Evolutionary conservation across 495 filamentous ascomycete genomes (phyloP).

Genomic region (Ramalina peruviana): DNA sequence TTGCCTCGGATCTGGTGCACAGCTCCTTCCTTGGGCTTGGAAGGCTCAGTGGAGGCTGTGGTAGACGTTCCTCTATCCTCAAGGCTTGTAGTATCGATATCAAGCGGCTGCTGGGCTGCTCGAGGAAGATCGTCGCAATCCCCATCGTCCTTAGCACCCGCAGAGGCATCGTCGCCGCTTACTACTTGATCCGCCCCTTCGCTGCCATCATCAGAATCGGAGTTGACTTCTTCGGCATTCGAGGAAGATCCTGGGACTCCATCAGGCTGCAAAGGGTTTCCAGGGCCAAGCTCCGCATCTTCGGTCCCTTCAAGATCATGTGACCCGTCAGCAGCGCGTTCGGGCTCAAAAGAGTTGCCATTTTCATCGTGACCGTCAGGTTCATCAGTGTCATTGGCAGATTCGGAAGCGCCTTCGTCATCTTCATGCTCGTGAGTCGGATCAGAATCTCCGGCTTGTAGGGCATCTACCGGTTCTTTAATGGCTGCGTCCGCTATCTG

Average conservation of each 20-base stretch:
- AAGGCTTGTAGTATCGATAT: background rate
- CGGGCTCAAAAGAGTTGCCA: constrained; percentile 10
- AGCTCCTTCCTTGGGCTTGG: background rate
- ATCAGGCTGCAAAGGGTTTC: background rate
- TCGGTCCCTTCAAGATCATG: constrained; percentile 19
- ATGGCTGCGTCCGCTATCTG: background rate
- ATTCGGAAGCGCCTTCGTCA: constrained; percentile 19
- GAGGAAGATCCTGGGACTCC: background rate
- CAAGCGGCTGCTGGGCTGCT: background rate
- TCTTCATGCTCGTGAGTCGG: constrained; percentile 20
- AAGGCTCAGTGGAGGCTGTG: background rate
- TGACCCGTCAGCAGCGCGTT: constrained; percentile 18
- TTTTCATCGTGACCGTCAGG: constrained; percentile 18
- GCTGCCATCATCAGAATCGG: background rate
- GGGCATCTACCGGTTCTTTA: background rate
- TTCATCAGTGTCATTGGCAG: constrained; percentile 16
- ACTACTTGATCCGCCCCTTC: background rate
- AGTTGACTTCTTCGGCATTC: background rate
- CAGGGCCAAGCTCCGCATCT: constrained; percentile 1
- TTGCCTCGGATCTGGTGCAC: constrained; percentile 50
- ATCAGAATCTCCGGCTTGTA: constrained; percentile 18
- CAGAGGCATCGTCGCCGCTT: background rate
- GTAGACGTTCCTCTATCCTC: constrained; percentile 14
- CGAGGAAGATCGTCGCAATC: too few relatives aligned
- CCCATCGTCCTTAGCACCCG: too few relatives aligned